phyloP scores from a whole-genome alignment of 2,329 filamentous ascomycete species.

The Penicillium sclerotigenum region DNA sequence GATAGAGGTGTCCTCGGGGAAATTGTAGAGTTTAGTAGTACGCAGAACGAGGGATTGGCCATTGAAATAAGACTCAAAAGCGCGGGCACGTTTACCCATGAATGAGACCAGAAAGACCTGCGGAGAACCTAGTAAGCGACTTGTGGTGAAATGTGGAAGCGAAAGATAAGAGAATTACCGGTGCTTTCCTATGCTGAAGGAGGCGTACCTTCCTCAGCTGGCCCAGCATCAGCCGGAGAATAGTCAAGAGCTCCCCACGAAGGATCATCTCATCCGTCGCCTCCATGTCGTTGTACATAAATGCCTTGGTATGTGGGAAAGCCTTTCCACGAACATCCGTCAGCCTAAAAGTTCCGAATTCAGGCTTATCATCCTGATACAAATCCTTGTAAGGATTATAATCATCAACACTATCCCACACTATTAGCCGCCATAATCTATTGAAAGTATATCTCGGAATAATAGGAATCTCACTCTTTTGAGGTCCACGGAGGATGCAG shows the following conservation, averaged over 20 bases:
- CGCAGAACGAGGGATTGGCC: neutral
- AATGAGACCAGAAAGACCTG: neutral
- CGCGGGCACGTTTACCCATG: neutral
- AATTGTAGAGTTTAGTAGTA: neutral
- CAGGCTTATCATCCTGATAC: neutral
- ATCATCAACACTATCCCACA: neutral
- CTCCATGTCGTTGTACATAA: neutral
- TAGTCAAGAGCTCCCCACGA: neutral
- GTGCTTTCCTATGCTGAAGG: neutral
- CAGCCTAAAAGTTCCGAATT: neutral
- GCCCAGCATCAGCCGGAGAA: neutral
- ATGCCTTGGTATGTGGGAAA: neutral
- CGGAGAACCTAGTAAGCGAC: neutral
- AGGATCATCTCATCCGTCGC: fast-evolving
- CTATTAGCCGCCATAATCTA: neutral
- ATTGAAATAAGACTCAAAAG: neutral
- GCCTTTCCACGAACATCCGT: neutral
- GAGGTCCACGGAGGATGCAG: neutral
- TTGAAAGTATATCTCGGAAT: neutral
- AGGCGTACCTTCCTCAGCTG: neutral
- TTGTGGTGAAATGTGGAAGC: neutral
- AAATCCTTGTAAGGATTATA: neutral
- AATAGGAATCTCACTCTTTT: neutral
- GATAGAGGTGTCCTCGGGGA: neutral
- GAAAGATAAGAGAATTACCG: neutral